Conservation (phyloP, 2,329 filamentous ascomycete genomes). For the Uncinocarpus reesii region DNA sequence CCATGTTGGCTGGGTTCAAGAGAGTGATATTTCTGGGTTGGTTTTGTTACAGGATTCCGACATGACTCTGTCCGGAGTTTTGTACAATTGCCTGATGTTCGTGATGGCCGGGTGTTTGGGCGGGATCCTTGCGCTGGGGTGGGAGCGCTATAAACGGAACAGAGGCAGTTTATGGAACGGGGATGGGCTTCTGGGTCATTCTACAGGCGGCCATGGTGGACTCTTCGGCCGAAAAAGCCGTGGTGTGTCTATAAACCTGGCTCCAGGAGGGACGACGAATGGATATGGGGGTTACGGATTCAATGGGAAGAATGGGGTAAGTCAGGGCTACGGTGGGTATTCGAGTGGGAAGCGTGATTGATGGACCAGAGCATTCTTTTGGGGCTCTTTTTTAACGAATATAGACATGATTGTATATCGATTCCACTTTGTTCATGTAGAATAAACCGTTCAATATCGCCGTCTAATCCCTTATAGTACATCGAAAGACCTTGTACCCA, state of each 20-base stretch:
- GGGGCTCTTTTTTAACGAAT: conserved; percentile 3
- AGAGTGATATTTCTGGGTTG: conserved; percentile 31
- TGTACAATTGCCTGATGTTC: conserved; percentile 21
- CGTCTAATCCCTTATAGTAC: background rate
- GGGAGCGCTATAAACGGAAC: conserved; percentile 26
- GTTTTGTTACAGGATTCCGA: conserved; percentile 18
- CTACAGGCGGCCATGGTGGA: background rate
- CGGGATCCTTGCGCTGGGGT: conserved; percentile 29
- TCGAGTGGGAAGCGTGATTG: conserved; percentile 36
- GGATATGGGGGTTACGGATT: conserved; percentile 48
- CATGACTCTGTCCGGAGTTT: conserved; percentile 16
- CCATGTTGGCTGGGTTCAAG: conserved; percentile 62
- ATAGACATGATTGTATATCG: conserved; percentile 7
- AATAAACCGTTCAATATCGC: background rate
- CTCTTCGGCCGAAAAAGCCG: conserved; percentile 41
- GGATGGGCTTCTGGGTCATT: conserved; percentile 39
- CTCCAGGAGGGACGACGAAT: conserved; percentile 44
- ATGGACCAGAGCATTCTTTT: conserved; percentile 11
- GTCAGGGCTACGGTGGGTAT: conserved; percentile 24
- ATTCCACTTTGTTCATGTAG: background rate
- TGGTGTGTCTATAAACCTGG: conserved; percentile 38
- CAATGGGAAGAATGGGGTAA: conserved; percentile 25
- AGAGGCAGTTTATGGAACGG: conserved; percentile 28
- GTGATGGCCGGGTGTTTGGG: conserved; percentile 29
- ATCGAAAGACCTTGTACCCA: background rate